Evolutionary conservation across 805 yeast species (phyloP), one percentile per base, ranked within the genome.

Genomic region (Pichia cephalocereana): DNA sequence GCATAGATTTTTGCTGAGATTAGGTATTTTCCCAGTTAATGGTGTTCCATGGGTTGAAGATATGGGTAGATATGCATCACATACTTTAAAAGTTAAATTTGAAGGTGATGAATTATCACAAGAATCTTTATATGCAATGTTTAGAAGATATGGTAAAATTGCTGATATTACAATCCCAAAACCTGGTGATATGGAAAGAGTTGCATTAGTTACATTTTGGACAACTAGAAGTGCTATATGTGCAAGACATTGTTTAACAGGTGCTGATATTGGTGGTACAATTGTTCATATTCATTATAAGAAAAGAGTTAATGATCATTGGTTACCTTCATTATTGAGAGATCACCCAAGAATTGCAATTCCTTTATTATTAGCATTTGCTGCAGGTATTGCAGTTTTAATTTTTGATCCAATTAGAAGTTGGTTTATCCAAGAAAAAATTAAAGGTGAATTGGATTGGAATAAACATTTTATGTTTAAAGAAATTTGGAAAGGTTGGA

Each of bases 11-110:
- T 56, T 79, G n/a, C 63, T 75, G 2, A 69, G 65, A 48, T 84
- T 83, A 2, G 68, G 70, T 50, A 83, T 75, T 46, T 82, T 73
- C 58, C 81, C 85, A 0, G 97, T 93, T 1, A 82, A 84, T 56
- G 99, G 99, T 52, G 71, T 76, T 2, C 99, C 99, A 0, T 91
- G 97, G 96, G 84, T 93, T 51, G 98, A 91, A 67, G 99, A 93
- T 62, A 70, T 93, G 62, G 76, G 86, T 56, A 69, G 96, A 52
- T 77, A 74, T 54, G 95, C 96, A 9, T 79, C 83, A 46, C 66
- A 73, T 9, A 70, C 71, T 14, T 65, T 93, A 26, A 75, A 77
- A 47, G 80, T 91, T 6, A 71, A 74, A 28, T 90, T 83, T 61
- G 88, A 83, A 54, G 97, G 96, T 1, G 79, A 80, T 0, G 72